Evolutionary conservation across 345 rosid species (phyloP), one percentile per base, ranked within the genome.

Genomic region (Euphorbia tirucalli): DNA sequence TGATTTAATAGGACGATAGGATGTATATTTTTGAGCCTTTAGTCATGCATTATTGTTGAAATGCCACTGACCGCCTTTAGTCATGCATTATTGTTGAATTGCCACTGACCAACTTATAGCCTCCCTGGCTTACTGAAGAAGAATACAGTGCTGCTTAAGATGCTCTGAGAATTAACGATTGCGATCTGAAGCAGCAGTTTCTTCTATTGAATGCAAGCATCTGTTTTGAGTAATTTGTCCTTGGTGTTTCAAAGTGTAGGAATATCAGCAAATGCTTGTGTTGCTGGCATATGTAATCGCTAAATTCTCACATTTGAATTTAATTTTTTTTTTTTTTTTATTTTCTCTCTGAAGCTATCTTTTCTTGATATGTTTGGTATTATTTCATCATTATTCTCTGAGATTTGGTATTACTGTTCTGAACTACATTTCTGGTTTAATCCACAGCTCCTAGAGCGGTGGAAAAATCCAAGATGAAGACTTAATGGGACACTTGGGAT

Each of bases 381-480:
- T 65, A 2, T 18, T 16, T 27, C 10, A 5, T 48, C 18, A 1
- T 66, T 16, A 19, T 48, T 66, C 21, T 69, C 15, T 41, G 41
- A 59, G 37, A 41, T 24, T 44, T 59, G 44, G 48, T 27, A 3
- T 41, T 30, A 27, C 24, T 70, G 31, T 27, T 46, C 48, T 65
- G 57, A 57, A 30, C 30, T 65, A 49, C 27, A 41, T 67, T 50
- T 55, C 18, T 55, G 55, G 28, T 59, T 3, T 60, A 35, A 1
- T 60, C 16, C 43, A 9, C 68, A 68, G 77, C 77, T 59, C 77
- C 77, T 2, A 61, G 68, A 30, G 67, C 52, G 21, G 32, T 68
- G 77, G 72, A 74, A 72, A 74, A 68, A 74, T 74, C 68, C 39
- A 74, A 52, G 68, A 50, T 59, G 21, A 67, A 65, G 27, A n/a